These are phyloP conservation scores for Larix kaempferi DNA, from an alignment of 75 land plant genomes.

Conservation along the genomic window DNA sequence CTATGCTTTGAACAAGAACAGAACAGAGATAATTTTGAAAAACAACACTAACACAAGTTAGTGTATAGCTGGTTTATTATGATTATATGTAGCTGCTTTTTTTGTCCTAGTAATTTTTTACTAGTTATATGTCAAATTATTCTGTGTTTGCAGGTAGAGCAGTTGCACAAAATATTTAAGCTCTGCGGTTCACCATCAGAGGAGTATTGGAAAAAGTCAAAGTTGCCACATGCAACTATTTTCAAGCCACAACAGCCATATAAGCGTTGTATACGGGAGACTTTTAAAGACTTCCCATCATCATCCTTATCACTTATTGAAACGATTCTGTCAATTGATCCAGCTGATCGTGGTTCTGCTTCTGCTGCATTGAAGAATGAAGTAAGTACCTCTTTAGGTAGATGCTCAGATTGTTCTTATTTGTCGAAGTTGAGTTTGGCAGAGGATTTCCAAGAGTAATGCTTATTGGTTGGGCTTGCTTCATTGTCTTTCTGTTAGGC, in stretches of 20 bases:
- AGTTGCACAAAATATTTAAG: conserved; percentile 84
- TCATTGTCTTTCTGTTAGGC: neutral
- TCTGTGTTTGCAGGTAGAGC: conserved; percentile 59
- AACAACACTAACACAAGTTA: conserved; percentile 50
- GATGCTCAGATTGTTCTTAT: neutral
- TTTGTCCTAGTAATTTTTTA: neutral
- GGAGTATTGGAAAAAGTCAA: conserved; percentile 76
- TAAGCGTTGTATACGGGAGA: conserved; percentile 64
- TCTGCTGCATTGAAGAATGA: conserved; percentile 72
- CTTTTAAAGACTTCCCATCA: conserved; percentile 87
- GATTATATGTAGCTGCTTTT: neutral
- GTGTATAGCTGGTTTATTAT: neutral
- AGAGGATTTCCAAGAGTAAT: neutral
- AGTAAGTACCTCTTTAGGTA: conserved; percentile 15
- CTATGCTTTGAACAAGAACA: neutral
- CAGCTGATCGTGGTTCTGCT: conserved; percentile 91
- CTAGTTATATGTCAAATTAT: neutral
- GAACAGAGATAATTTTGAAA: conserved; percentile 42
- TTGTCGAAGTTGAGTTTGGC: neutral
- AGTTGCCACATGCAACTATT: conserved; percentile 73
- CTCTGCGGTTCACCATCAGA: conserved; percentile 90
- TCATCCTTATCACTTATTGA: conserved; percentile 82
- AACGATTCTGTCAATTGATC: conserved; percentile 81
- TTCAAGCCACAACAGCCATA: conserved; percentile 80
- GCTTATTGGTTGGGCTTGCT: neutral